These are phyloP conservation scores for Coemansia sp. DNA, from an alignment of 192 early-diverging fungal genomes.

Conservation along the genomic window DNA sequence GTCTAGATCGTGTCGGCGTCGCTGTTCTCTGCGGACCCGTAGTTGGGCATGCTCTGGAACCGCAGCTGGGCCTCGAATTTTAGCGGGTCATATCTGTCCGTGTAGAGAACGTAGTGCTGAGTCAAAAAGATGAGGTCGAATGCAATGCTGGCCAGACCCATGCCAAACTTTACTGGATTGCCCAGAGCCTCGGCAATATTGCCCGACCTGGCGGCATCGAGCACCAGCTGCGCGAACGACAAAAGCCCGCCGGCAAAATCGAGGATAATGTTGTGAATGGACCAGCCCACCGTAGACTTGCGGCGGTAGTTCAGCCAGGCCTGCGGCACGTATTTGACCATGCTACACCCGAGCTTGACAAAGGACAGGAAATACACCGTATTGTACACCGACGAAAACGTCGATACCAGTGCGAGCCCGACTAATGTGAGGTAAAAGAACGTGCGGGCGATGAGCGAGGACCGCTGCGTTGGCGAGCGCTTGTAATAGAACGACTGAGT, in stretches of 20 bases:
- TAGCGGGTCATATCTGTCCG: slow-evolving; percentile 19
- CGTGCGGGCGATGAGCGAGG: slow-evolving; percentile 10
- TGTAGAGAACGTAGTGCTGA: slow-evolving; percentile 83
- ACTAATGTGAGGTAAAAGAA: slow-evolving; percentile 21
- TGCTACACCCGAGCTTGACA: slow-evolving; percentile 77
- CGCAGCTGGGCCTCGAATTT: slow-evolving; percentile 22
- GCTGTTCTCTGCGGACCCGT: slow-evolving; percentile 36
- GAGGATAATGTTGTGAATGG: slow-evolving; percentile 84
- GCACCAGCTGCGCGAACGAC: slow-evolving; percentile 74
- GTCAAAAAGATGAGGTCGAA: slow-evolving; percentile 86
- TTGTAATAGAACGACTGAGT: slow-evolving; percentile 70
- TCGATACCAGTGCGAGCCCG: slow-evolving; percentile 1
- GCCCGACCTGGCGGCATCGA: slow-evolving; percentile 68
- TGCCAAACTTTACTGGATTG: slow-evolving; percentile 72
- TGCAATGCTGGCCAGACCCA: slow-evolving; percentile 75
- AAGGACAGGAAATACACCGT: slow-evolving; percentile 74
- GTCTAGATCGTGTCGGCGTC: slow-evolving; percentile 12
- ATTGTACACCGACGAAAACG: slow-evolving; percentile 49
- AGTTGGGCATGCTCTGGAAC: slow-evolving; percentile 4
- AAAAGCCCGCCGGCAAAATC: slow-evolving; percentile 85
- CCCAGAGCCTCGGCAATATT: slow-evolving; percentile 59
- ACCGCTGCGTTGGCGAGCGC: slow-evolving; percentile 14
- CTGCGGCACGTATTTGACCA: slow-evolving; percentile 85
- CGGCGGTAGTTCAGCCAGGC: slow-evolving; percentile 69
- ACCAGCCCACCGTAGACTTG: slow-evolving; percentile 89